phyloP scores from a whole-genome alignment of 805 yeast species.

The Cyberlindnera petersonii region DNA sequence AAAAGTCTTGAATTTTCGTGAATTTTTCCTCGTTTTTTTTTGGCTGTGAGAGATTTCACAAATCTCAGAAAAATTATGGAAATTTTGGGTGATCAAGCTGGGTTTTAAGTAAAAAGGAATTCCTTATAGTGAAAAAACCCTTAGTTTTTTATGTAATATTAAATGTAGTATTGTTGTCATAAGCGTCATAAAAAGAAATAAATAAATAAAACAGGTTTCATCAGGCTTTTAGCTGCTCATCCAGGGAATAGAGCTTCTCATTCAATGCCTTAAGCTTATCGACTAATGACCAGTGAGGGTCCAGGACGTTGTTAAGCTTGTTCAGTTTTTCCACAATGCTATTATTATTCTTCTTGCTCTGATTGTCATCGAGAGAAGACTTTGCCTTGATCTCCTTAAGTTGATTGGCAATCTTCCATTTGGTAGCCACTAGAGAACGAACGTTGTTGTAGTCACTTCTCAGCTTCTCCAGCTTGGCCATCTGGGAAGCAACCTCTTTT shows the following conservation, averaged over 20 bases:
- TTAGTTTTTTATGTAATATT: neutral
- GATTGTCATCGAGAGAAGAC: no score
- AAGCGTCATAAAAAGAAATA: no score
- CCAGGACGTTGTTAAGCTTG: conserved; percentile 27
- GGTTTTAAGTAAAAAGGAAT: neutral
- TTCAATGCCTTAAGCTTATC: conserved; percentile 16
- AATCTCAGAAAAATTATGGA: no score
- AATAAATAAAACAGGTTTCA: no score
- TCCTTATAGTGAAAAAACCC: neutral
- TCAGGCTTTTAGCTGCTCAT: conserved; percentile 3
- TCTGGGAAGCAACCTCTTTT: conserved; percentile 25
- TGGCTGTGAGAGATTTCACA: no score
- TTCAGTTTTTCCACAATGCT: conserved; percentile 25
- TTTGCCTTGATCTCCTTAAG: conserved; percentile 6
- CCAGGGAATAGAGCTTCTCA: conserved; percentile 10
- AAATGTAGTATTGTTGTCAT: no score
- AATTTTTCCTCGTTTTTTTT: neutral
- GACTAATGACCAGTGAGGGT: conserved; percentile 24
- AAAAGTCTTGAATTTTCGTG: neutral
- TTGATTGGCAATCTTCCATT: conserved; percentile 19
- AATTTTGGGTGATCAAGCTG: no score
- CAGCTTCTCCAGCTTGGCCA: conserved; percentile 25
- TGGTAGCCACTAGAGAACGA: conserved; percentile 14
- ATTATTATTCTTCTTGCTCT: neutral
- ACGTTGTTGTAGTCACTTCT: conserved; percentile 25